phyloP scores from a whole-genome alignment of 2,329 filamentous ascomycete genomes.

The Anthostomella pinea region DNA sequence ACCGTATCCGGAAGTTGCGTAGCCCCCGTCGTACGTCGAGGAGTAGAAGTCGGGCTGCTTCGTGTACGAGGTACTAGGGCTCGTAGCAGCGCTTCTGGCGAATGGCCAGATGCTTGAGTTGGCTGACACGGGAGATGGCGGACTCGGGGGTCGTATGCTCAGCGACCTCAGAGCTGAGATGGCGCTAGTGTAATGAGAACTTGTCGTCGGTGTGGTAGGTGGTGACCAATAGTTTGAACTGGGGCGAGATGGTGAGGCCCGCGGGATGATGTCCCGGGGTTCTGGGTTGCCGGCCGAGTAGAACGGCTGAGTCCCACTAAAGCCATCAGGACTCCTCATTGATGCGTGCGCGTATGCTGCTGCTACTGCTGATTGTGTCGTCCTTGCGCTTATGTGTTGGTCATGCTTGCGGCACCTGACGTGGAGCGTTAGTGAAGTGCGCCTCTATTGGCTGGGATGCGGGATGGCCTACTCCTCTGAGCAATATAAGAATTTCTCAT shows the following conservation, averaged over 20 bases:
- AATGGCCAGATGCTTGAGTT: slow-evolving; percentile 53
- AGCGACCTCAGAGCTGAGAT: slow-evolving; percentile 56
- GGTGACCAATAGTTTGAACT: slow-evolving; percentile 54
- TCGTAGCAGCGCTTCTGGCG: slow-evolving; percentile 47
- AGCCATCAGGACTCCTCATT: slow-evolving; percentile 31
- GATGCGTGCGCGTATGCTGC: slow-evolving; percentile 21
- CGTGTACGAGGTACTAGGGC: slow-evolving; percentile 53
- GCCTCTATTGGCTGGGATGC: slow-evolving; percentile 13
- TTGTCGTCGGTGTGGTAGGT: slow-evolving; percentile 48
- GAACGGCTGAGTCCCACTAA: slow-evolving; percentile 39
- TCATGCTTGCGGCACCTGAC: slow-evolving; percentile 54
- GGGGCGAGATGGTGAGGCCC: slow-evolving; percentile 60
- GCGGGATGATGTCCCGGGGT: slow-evolving; percentile 61
- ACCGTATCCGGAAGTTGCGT: slow-evolving; percentile 34
- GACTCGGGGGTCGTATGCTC: slow-evolving; percentile 52
- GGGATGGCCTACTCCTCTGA: slow-evolving; percentile 54
- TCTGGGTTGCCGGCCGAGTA: slow-evolving; percentile 48
- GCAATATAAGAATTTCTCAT: slow-evolving; percentile 59
- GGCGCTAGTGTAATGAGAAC: slow-evolving; percentile 47
- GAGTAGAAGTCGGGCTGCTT: slow-evolving; percentile 43
- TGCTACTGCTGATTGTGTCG: slow-evolving; percentile 28
- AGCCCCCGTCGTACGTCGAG: slow-evolving; percentile 51
- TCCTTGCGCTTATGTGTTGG: slow-evolving; percentile 39
- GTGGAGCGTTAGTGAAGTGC: slow-evolving; percentile 24
- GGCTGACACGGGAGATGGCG: slow-evolving; percentile 49